A percentile compares a stretch with the other conserved stretches of the same genome.
These are phyloP conservation scores for Alnus glutinosa DNA, from an alignment of 306 rosid species.

Conservation along the genomic window DNA sequence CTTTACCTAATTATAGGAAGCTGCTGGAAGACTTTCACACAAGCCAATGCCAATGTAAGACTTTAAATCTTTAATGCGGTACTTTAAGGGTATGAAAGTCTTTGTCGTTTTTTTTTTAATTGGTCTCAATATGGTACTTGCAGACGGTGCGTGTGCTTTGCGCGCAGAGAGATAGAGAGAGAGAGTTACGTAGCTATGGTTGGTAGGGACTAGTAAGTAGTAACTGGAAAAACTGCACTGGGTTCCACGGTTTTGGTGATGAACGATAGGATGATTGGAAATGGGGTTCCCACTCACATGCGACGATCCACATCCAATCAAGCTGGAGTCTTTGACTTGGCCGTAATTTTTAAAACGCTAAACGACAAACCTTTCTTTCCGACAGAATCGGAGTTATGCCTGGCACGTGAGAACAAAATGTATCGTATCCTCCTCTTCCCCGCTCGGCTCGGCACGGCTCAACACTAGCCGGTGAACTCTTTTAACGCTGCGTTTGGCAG, in stretches of 20 bases:
- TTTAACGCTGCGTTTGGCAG: not conserved
- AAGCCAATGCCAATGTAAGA: too few relatives aligned
- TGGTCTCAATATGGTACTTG: too few relatives aligned
- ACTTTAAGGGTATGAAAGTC: too few relatives aligned
- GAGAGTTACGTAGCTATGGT: not conserved
- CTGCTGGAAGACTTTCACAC: too few relatives aligned
- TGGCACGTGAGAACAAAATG: not conserved
- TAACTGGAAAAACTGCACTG: constrained; percentile 25
- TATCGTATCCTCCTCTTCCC: not conserved
- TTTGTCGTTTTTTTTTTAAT: too few relatives aligned
- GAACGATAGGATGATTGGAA: not conserved
- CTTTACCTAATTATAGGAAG: too few relatives aligned
- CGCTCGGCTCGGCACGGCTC: not conserved
- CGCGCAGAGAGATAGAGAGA: not conserved
- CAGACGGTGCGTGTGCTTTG: too few relatives aligned
- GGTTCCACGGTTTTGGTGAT: not conserved
- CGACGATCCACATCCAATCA: constrained; percentile 5
- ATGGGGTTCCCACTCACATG: not conserved
- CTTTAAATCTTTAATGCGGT: too few relatives aligned
- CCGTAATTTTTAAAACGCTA: not conserved
- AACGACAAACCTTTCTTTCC: constrained; percentile 5
- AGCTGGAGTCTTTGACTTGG: constrained; percentile 24
- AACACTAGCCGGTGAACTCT: too few relatives aligned
- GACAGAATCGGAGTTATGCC: not conserved
- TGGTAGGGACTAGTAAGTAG: constrained; percentile 10